Percentiles rank a stretch among this genome's conserved stretches.
Evolutionary conservation across 1,139 yeast genomes (phyloP).

Genomic region (Pichiaceae sp.): DNA sequence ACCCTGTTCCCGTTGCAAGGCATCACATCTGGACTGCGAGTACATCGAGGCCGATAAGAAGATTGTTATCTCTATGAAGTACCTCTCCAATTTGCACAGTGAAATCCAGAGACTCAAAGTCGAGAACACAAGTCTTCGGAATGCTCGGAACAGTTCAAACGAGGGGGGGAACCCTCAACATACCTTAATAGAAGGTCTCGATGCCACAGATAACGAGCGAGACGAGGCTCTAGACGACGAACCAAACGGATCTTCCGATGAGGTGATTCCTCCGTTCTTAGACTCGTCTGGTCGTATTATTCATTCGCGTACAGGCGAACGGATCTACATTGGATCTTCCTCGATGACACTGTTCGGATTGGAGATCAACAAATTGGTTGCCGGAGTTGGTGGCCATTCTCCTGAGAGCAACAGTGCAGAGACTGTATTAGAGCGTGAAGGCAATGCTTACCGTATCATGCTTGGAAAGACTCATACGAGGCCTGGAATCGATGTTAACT

Average conservation of each 20-base stretch:
- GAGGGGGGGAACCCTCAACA: not conserved
- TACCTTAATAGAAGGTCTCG: not conserved
- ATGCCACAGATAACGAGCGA: not conserved
- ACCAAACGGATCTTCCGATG: conserved; percentile 3
- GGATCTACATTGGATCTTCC: conserved; percentile 69
- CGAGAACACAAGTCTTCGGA: conserved; percentile 50
- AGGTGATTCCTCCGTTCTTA: conserved; percentile 43
- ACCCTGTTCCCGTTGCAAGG: conserved; percentile 61
- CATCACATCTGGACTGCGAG: conserved; percentile 57
- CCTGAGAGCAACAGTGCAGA: conserved; percentile 16
- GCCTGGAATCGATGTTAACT: conserved; percentile 59
- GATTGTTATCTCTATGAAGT: conserved; percentile 69
- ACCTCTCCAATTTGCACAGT: conserved; percentile 59
- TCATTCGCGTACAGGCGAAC: conserved; percentile 67
- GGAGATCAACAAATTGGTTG: conserved; percentile 58
- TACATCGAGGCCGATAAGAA: conserved; percentile 74
- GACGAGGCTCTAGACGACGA: not conserved
- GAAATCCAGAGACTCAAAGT: conserved; percentile 41
- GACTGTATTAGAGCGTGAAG: conserved; percentile 56
- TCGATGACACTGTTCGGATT: conserved; percentile 76
- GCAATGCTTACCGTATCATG: conserved; percentile 64
- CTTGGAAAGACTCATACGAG: conserved; percentile 60
- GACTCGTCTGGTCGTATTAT: conserved; percentile 65
- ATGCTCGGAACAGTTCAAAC: conserved; percentile 20
- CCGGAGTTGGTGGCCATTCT: not conserved